Evolutionary conservation across 1,284 basidiomycete genomes (phyloP), one percentile per base, ranked within the genome.

Genomic region (Boletellus dicymbophilus): DNA sequence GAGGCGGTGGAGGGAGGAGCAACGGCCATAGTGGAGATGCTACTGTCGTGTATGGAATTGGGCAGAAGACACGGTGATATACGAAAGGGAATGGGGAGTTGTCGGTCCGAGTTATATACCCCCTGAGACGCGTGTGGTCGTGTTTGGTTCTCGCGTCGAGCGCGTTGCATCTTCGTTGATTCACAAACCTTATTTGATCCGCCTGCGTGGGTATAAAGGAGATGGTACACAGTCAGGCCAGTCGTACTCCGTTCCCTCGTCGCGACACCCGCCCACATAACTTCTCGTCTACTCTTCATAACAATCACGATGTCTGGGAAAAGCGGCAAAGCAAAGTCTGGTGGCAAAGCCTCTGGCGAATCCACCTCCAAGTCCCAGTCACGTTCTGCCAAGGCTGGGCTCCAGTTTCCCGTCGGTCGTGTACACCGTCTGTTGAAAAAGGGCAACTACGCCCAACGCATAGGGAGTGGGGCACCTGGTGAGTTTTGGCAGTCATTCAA

Each of bases 401-500:
- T 94, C 55, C 90, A 92, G 64, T 84, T 89, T 77, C 88, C 87
- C 46, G 86, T 89, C 65, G 85, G 87, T 73, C 85, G 86, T 81
- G 85, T 89, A 65, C 87, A 90, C 70, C 82, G 86, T 76, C 78
- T 86, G 52, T 70, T 90, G 58, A 85, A 86, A 77, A 80, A 79
- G 70, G 84, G 85, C 51, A 88, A 88, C 78, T 85, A 88, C 62
- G 82, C 82, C 51, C 78, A 78, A 60, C 82, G 83, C 62, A 73
- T 86, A 55, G 83, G 83, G 66, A 78, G 74, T 47, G 82, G 81
- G 61, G 82, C 85, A 65, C 85, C 79, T 59, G 66, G 63, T 68
- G 18, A 46, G 57, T 30, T 6, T n/a, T 28, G 3, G 9, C 7
- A n/a, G 2, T 26, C 12, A 9, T 16, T 33, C 2, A 8, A 33